A percentile compares a stretch with the other conserved stretches of the same genome.
Evolutionary conservation across 129 eudicot species (phyloP).

Genomic region (Pittosporum tobira): DNA sequence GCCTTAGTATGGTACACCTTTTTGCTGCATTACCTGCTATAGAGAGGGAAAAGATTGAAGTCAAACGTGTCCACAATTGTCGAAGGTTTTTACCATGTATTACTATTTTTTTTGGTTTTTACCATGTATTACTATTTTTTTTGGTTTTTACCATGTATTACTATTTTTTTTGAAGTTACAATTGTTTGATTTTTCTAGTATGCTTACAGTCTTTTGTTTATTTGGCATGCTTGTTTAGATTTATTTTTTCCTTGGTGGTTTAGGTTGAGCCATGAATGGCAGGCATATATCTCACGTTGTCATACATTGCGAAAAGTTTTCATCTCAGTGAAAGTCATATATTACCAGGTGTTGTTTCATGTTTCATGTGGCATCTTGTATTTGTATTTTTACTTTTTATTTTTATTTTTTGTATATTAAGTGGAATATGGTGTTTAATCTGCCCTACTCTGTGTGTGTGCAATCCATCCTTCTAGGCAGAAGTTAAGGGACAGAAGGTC

Average conservation of each 20-base stretch:
- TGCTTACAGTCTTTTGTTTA: too few species aligned
- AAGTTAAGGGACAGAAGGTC: constrained; percentile 71
- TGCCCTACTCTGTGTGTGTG: neutral
- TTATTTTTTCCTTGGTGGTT: neutral
- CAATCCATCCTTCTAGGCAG: constrained; percentile 40
- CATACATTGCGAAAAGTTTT: constrained; percentile 76
- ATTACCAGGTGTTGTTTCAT: constrained; percentile 54
- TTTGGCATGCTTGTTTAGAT: neutral
- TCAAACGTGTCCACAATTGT: constrained; percentile 63
- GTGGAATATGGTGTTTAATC: neutral
- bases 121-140: too few species aligned
- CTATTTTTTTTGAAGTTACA: neutral
- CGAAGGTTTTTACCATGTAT: constrained; percentile 41
- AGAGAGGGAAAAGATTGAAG: constrained; percentile 63
- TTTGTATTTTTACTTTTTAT: neutral
- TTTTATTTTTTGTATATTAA: too few species aligned
- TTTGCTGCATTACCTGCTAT: constrained; percentile 89
- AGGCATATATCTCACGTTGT: constrained; percentile 77
- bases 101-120: too few species aligned
- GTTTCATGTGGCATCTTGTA: neutral
- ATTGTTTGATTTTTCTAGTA: neutral
- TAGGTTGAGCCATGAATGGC: constrained; percentile 95
- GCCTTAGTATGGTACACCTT: constrained; percentile 80
- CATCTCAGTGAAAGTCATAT: constrained; percentile 88
- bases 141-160: constrained; percentile 33